Evolutionary conservation across 306 rosid genomes (phyloP).

Genomic region (Trifolium fragiferum): DNA sequence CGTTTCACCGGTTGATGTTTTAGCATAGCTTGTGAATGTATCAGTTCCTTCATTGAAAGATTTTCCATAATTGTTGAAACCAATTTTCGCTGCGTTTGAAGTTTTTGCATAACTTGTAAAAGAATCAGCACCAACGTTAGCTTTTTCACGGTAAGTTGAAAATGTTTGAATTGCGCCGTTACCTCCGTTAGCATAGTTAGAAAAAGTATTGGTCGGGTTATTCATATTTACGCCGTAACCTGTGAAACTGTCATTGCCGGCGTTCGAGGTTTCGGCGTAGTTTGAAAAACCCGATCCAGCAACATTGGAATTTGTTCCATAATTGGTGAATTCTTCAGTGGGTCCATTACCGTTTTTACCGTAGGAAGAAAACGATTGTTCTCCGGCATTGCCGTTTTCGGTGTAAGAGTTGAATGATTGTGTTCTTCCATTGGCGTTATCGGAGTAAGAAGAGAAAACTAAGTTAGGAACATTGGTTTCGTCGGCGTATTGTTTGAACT

Average conservation of each 20-base stretch:
- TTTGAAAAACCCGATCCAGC: conserved; percentile 68
- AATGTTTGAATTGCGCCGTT: conserved; percentile 70
- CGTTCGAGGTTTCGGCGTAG: conserved; percentile 61
- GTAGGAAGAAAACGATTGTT: conserved; percentile 70
- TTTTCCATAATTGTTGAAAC: conserved; percentile 77
- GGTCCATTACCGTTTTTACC: conserved; percentile 81
- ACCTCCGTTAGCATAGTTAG: conserved; percentile 71
- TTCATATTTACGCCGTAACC: conserved; percentile 71
- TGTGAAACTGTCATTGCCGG: conserved; percentile 61
- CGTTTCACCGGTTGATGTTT: conserved; percentile 44
- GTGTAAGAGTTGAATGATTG: conserved; percentile 74
- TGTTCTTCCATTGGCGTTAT: conserved; percentile 62
- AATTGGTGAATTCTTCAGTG: conserved; percentile 53
- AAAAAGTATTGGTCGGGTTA: conserved; percentile 71
- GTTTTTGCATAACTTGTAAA: conserved; percentile 74
- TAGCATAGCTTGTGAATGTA: conserved; percentile 69
- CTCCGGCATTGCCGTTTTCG: conserved; percentile 76
- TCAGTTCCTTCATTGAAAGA: conserved; percentile 88
- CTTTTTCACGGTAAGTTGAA: conserved; percentile 69
- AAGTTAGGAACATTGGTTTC: conserved; percentile 74
- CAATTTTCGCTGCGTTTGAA: conserved; percentile 61
- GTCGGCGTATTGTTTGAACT: conserved; percentile 63
- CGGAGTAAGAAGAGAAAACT: conserved; percentile 76
- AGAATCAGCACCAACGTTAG: conserved; percentile 85
- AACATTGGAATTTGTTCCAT: conserved; percentile 74